phyloP scores from a whole-genome alignment of 2,329 filamentous ascomycete genomes.

The Stachybotrys elegans region DNA sequence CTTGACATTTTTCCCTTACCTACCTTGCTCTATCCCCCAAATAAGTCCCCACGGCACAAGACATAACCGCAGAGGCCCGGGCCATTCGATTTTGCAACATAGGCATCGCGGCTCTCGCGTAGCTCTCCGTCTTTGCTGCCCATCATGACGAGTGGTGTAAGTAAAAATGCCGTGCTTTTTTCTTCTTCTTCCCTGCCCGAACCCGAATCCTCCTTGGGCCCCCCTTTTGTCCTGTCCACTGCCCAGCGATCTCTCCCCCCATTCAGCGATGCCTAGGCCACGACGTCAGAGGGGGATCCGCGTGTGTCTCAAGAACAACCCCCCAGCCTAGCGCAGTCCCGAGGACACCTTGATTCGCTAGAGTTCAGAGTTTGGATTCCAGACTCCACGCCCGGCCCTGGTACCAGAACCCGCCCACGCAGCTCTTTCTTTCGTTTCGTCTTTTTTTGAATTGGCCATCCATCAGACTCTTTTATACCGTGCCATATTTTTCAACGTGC shows the following conservation, averaged over 20 bases:
- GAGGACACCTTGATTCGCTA: constrained; percentile 21
- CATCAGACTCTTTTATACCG: constrained; percentile 1
- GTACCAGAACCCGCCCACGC: too few relatives aligned
- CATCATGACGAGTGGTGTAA: too few relatives aligned
- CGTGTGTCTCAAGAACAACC: constrained; percentile 31
- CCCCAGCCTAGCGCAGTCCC: constrained; percentile 24
- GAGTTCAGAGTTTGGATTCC: constrained; percentile 16
- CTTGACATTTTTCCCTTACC: too few relatives aligned
- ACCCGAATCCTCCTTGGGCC: constrained; percentile 4
- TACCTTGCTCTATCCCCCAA: too few relatives aligned
- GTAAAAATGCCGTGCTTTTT: too few relatives aligned
- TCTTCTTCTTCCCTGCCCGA: constrained; percentile 7
- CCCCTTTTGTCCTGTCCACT: constrained; percentile 6
- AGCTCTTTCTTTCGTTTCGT: constrained; percentile 12
- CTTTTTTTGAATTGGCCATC: too few relatives aligned
- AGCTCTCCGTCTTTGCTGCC: too few relatives aligned
- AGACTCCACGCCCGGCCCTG: constrained; percentile 12
- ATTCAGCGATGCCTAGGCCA: constrained; percentile 9
- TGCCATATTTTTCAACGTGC: constrained; percentile 12
- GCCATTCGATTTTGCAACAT: too few relatives aligned
- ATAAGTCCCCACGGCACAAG: too few relatives aligned
- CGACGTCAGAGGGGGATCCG: constrained; percentile 29
- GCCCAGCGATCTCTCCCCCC: neutral
- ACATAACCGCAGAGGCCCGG: too few relatives aligned
- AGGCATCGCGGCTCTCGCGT: too few relatives aligned